A percentile compares a stretch with the other conserved stretches of the same genome.
Evolutionary conservation across 805 yeast genomes (phyloP).

Genomic region (Candida vaughaniae): DNA sequence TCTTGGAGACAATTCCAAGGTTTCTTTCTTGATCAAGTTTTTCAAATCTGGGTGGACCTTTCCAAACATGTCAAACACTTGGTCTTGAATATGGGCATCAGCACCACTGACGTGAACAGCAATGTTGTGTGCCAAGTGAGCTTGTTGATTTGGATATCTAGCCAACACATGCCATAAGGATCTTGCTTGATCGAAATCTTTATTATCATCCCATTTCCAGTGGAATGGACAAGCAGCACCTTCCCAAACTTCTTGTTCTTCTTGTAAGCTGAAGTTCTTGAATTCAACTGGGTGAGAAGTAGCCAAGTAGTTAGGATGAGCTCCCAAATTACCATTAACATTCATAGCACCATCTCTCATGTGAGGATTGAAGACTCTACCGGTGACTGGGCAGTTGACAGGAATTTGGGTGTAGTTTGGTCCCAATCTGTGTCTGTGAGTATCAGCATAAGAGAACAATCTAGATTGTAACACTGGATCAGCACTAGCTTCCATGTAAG

Average conservation of each 20-base stretch:
- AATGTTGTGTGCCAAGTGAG: conserved; percentile 76
- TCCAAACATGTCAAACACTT: conserved; percentile 71
- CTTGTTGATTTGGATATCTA: conserved; percentile 77
- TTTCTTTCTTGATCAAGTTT: conserved; percentile 61
- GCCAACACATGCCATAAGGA: conserved; percentile 76
- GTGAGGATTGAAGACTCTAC: conserved; percentile 54
- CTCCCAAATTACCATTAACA: conserved; percentile 62
- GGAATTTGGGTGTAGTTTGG: conserved; percentile 78
- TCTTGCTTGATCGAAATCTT: conserved; percentile 75
- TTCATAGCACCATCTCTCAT: conserved; percentile 79
- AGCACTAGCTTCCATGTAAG: conserved; percentile 71
- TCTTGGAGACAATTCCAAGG: conserved; percentile 50
- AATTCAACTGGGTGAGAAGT: conserved; percentile 53
- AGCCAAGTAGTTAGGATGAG: conserved; percentile 69
- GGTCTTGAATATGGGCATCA: conserved; percentile 70
- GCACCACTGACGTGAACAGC: conserved; percentile 73
- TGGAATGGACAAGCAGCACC: conserved; percentile 84
- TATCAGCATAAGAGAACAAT: conserved; percentile 71
- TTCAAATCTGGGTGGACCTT: conserved; percentile 74
- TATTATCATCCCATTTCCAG: conserved; percentile 70
- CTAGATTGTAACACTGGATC: conserved; percentile 78
- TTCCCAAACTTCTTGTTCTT: conserved; percentile 74
- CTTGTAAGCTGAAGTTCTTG: conserved; percentile 47
- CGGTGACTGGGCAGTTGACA: conserved; percentile 73
- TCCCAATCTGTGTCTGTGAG: conserved; percentile 75